Conservation (phyloP, 306 rosid genomes). For the Macrotyloma uniflorum region DNA sequence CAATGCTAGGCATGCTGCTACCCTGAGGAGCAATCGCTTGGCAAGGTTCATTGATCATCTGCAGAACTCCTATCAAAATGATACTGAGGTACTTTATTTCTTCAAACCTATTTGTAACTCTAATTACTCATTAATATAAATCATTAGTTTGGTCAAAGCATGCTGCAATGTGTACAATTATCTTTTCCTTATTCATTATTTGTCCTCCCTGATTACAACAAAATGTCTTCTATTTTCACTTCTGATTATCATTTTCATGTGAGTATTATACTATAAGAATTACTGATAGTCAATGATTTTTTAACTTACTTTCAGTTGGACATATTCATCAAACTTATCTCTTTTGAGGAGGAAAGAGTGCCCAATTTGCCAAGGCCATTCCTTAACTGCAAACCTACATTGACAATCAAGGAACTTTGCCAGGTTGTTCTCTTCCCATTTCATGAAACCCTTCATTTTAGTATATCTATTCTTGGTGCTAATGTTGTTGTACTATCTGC, state of each 20-base stretch:
- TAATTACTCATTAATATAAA: too few relatives aligned
- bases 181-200: background rate
- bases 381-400: constrained; percentile 65
- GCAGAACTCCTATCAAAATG: constrained; percentile 40
- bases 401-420: constrained; percentile 53
- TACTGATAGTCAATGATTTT: background rate
- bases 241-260: background rate
- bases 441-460: constrained; percentile 1
- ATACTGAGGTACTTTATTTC: constrained; percentile 49
- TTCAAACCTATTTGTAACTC: background rate
- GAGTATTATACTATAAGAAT: background rate
- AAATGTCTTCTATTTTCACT: background rate
- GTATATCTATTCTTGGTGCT: background rate
- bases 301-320: constrained; percentile 49
- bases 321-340: constrained; percentile 61
- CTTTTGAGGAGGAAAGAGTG: constrained; percentile 55
- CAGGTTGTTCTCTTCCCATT: constrained; percentile 48
- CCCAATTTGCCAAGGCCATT: constrained; percentile 64
- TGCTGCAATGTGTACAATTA: too few relatives aligned
- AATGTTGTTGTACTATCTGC: constrained; percentile 16
- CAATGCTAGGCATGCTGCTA: constrained; percentile 45
- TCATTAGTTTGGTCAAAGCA: background rate
- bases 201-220: background rate
- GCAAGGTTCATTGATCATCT: constrained; percentile 62
- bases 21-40: constrained; percentile 51